Percentiles rank a stretch among this genome's conserved stretches.
These are phyloP conservation scores for Juncus inflexus DNA, from an alignment of 176 grass and related monocot genomes.

Conservation along the genomic window DNA sequence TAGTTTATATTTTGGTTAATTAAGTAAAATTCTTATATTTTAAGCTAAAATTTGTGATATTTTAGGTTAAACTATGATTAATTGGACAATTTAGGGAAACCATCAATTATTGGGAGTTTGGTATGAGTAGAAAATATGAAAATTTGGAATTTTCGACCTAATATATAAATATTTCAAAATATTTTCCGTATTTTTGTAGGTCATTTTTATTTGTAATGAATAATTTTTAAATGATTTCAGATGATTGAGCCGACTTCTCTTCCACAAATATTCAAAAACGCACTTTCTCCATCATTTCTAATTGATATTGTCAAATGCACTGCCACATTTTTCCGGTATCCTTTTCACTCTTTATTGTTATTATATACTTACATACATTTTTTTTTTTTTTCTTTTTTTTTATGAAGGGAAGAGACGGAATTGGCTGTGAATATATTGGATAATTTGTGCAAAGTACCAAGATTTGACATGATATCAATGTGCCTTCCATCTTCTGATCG, in stretches of 20 bases:
- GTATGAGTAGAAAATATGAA: too few species aligned
- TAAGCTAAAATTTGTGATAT: too few species aligned
- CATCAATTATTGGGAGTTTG: too few species aligned
- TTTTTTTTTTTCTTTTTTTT: background rate
- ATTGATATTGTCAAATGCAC: slow-evolving; percentile 83
- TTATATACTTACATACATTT: slow-evolving; percentile 1
- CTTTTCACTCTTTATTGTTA: slow-evolving; percentile 12
- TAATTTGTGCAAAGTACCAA: slow-evolving; percentile 76
- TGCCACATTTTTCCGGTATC: slow-evolving; percentile 57
- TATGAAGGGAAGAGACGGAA: slow-evolving; percentile 59
- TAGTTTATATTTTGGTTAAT: too few species aligned
- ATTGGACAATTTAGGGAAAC: too few species aligned
- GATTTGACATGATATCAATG: slow-evolving; percentile 96
- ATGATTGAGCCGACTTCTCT: slow-evolving; percentile 58
- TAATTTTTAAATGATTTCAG: too few species aligned
- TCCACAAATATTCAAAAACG: slow-evolving; percentile 87
- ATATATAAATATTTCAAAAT: too few species aligned
- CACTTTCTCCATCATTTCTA: slow-evolving; percentile 69
- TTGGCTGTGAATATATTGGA: slow-evolving; percentile 79
- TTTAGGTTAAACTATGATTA: too few species aligned
- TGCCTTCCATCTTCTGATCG: slow-evolving; percentile 64
- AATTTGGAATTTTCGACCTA: too few species aligned
- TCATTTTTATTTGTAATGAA: too few species aligned
- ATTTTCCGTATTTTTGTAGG: too few species aligned
- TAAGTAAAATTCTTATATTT: too few species aligned